These are phyloP conservation scores for Cornus suecica DNA, from an alignment of 148 eudicot genomes.

Conservation along the genomic window DNA sequence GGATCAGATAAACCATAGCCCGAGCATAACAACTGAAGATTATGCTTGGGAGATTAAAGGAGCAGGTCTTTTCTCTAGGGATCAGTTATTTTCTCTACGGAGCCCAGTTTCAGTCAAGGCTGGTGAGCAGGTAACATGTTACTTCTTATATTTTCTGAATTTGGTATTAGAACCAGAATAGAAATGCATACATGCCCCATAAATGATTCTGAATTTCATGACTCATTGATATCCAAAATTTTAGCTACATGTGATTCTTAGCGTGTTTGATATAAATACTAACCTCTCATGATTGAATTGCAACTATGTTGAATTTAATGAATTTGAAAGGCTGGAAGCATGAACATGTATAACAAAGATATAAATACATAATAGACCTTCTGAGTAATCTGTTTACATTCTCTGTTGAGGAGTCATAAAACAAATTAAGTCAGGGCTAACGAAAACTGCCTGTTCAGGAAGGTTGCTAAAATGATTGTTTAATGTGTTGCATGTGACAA, in stretches of 20 bases:
- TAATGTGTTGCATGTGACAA: neutral
- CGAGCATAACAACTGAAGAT: slow-evolving; percentile 64
- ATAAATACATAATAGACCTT: too few species aligned
- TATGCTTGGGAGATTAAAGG: slow-evolving; percentile 85
- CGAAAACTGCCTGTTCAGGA: neutral
- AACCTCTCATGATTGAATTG: neutral
- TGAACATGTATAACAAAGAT: too few species aligned
- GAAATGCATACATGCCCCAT: neutral
- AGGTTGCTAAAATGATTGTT: neutral
- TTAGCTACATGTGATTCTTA: neutral
- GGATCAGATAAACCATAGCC: slow-evolving; percentile 84
- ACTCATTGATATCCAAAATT: neutral
- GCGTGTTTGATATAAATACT: neutral
- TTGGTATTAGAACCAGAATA: neutral
- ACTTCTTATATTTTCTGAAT: slow-evolving; percentile 27
- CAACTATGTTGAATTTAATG: neutral
- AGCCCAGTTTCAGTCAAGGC: slow-evolving; percentile 72
- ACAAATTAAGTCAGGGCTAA: too few species aligned
- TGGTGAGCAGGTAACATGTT: slow-evolving; percentile 75
- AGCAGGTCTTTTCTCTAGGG: slow-evolving; percentile 92
- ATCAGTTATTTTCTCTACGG: slow-evolving; percentile 68
- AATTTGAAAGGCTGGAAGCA: neutral
- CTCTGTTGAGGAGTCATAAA: too few species aligned
- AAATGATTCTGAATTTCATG: neutral
- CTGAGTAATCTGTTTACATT: too few species aligned